Evolutionary conservation across 2,329 filamentous ascomycete genomes (phyloP).

Genomic region (Alternaria ethzedia): DNA sequence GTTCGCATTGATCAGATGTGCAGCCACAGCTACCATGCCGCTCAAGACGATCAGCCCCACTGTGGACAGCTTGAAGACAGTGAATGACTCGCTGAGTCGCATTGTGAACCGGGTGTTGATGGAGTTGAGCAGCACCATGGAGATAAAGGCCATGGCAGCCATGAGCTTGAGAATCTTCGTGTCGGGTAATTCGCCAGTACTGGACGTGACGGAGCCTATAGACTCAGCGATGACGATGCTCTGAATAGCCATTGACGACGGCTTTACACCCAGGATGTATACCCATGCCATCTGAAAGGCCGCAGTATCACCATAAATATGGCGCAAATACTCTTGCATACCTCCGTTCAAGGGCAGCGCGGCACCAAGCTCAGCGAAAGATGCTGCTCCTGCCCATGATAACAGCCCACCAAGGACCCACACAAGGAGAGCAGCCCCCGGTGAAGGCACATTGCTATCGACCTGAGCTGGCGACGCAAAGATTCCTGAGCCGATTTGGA

Average conservation of each 20-base stretch:
- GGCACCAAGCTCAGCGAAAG: constrained; percentile 68
- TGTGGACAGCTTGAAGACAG: constrained; percentile 48
- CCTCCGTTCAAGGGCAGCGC: constrained; percentile 69
- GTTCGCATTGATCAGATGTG: constrained; percentile 35
- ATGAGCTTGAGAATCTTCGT: constrained; percentile 43
- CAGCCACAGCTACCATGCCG: constrained; percentile 38
- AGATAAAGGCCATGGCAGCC: constrained; percentile 45
- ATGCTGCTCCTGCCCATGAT: constrained; percentile 69
- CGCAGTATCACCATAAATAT: constrained; percentile 66
- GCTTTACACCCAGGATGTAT: constrained; percentile 70
- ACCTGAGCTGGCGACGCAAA: constrained; percentile 70
- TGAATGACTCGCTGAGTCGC: constrained; percentile 51
- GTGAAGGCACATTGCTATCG: constrained; percentile 68
- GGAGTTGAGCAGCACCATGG: constrained; percentile 53
- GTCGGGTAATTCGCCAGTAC: constrained; percentile 21
- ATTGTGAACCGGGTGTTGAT: constrained; percentile 51
- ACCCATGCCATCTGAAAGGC: constrained; percentile 71
- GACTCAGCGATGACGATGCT: constrained; percentile 65
- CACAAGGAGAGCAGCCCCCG: constrained; percentile 63
- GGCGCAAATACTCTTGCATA: constrained; percentile 67
- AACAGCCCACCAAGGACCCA: constrained; percentile 68
- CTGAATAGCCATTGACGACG: constrained; percentile 68
- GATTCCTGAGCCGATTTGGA: constrained; percentile 69
- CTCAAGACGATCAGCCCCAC: constrained; percentile 41
- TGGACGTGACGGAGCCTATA: constrained; percentile 56